Evolutionary conservation across 768 basidiomycete species (phyloP).

Genomic region (Leucocoprinus leucothites): DNA sequence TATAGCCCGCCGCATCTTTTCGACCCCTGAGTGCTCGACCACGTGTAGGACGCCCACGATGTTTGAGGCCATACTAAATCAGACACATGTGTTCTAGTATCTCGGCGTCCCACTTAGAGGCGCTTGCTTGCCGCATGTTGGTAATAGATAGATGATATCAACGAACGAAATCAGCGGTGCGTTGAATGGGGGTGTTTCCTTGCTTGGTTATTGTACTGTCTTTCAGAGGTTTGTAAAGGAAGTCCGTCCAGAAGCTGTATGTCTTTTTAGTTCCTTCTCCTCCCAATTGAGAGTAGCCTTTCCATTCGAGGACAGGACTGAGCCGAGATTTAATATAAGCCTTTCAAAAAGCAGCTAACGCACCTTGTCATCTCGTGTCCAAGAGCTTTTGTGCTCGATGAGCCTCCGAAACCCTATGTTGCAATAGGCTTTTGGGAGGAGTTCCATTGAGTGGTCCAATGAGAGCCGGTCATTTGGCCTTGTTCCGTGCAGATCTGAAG

Average conservation of each 20-base stretch:
- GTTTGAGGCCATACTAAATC: constrained; percentile 4
- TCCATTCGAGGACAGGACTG: too few relatives aligned
- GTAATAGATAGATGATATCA: not conserved
- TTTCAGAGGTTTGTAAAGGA: too few relatives aligned
- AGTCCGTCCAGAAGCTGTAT: too few relatives aligned
- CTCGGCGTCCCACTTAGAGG: not conserved
- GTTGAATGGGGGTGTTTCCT: not conserved
- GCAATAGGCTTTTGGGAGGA: not conserved
- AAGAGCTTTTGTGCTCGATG: too few relatives aligned
- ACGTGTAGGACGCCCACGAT: not conserved
- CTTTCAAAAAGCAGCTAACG: too few relatives aligned
- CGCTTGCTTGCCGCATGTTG: not conserved
- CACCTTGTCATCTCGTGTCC: too few relatives aligned
- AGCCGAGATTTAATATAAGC: too few relatives aligned
- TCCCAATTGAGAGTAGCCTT: too few relatives aligned
- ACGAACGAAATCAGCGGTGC: not conserved
- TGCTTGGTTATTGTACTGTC: too few relatives aligned
- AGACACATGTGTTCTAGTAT: not conserved
- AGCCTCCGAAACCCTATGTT: too few relatives aligned
- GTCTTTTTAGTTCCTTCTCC: too few relatives aligned
- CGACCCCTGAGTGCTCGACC: not conserved
- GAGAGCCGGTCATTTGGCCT: not conserved
- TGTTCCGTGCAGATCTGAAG: not conserved
- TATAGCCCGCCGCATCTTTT: not conserved
- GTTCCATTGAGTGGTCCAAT: too few relatives aligned